Evolutionary conservation across 2,329 filamentous ascomycete species (phyloP).

Genomic region (Fusarium longipes): DNA sequence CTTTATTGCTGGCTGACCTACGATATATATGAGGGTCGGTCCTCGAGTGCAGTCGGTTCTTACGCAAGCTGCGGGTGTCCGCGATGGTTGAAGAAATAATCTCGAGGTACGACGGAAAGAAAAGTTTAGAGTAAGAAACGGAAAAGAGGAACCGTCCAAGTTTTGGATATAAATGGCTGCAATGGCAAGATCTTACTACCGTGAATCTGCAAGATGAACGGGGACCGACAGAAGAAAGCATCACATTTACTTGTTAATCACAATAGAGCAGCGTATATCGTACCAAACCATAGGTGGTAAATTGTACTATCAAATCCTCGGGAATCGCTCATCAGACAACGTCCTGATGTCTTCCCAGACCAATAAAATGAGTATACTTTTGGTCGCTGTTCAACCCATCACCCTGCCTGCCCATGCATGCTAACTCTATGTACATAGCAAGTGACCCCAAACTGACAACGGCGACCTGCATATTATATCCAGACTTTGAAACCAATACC

Average conservation of each 20-base stretch:
- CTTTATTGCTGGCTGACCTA: no score
- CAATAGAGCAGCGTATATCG: not conserved
- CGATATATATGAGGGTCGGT: no score
- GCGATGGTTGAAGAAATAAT: no score
- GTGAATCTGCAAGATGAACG: no score
- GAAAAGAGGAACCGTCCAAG: no score
- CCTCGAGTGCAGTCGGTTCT: no score
- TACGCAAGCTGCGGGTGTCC: no score
- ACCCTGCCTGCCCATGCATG: constrained; percentile 15
- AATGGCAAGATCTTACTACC: no score
- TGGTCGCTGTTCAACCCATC: constrained; percentile 18
- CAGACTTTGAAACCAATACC: constrained; percentile 28
- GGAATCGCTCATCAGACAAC: constrained; percentile 11
- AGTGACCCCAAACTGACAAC: constrained; percentile 33
- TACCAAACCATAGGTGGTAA: constrained; percentile 15
- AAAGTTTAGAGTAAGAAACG: no score
- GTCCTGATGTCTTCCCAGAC: constrained; percentile 16
- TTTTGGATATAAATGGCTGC: no score
- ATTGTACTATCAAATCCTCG: constrained; percentile 26
- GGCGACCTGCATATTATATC: constrained; percentile 41
- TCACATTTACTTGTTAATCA: not conserved
- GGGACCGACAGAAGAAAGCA: no score
- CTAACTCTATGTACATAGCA: constrained; percentile 42
- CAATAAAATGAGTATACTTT: constrained; percentile 37
- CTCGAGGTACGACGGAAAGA: no score